Base-by-base conservation (phyloP, 73 alveolate genomes). In the Paramecium sexaurelia region DNA sequence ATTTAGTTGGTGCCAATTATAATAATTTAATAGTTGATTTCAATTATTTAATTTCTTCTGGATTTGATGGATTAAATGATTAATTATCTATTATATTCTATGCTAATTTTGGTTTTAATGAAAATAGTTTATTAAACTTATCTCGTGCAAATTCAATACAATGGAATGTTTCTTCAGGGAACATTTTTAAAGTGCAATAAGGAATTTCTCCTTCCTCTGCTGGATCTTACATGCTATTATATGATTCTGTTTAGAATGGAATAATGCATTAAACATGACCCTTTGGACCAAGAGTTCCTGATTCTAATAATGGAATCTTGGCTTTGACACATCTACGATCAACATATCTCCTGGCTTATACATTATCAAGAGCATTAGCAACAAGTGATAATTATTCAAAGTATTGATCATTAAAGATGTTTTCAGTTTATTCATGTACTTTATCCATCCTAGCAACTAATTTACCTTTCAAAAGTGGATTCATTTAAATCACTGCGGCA, bases 111-210 rank as follows among this genome's bases (percentile, higher is more conserved):
- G 99, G 99, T 56, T 92, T 83, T 55, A 95, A 92, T 8, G 97
- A 94, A 92, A 96, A 97, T 17, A 95, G 91, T 91, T 97, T 96
- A 9, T 98, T 97, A 66, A 97, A 97, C 87, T 94, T 96, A 82
- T 97, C 99, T 85, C 97, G 91, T 11, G 98, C 99, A 98, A 98
- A 97, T 92, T 97, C 99, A 22, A 97, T 96, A 82, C 99, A 97
- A 94, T 97, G 99, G 56, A 97, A 93, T 20, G 98, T 96, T 84
- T 97, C 99, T 91, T 97, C 99, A 24, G 99, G 99, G 97, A 97
- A 97, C 99, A 97, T 97, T 85, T 97, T 97, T 61, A 97, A 92
- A 7, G 99, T 97, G 71, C 99, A 97, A 78, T 96, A 98, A 22
- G 99, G 99, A 41, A 97, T 97, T 75, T 97, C 99, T 67, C 93